phyloP scores from a whole-genome alignment of 306 rosid genomes.

The Vigna hirtella region DNA sequence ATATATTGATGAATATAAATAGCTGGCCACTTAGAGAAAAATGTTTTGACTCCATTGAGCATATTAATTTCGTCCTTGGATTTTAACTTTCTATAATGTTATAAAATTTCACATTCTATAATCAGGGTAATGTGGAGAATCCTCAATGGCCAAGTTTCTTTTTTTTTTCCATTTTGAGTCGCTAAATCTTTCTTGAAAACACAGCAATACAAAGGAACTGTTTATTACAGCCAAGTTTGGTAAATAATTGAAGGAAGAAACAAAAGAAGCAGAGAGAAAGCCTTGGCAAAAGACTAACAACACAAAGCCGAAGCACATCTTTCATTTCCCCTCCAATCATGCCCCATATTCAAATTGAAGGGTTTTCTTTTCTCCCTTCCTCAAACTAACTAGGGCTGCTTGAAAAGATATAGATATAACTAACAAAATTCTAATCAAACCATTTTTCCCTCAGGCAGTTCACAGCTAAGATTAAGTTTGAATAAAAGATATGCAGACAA shows the following conservation, averaged over 20 bases:
- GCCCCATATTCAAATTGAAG: conserved; percentile 19
- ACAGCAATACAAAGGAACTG: background rate
- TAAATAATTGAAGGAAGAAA: conserved; percentile 5
- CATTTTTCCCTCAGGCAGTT: conserved; percentile 3
- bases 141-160: background rate
- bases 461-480: conserved; percentile 17
- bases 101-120: background rate
- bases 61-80: background rate
- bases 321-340: conserved; percentile 26
- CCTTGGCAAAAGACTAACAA: conserved; percentile 20
- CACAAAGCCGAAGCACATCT: background rate
- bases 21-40: background rate
- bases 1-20: background rate
- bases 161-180: background rate
- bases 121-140: background rate
- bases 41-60: background rate
- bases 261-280: conserved; percentile 27
- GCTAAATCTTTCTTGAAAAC: conserved; percentile 9
- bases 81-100: background rate
- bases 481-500: background rate
- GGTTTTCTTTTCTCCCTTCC: conserved; percentile 16
- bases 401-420: background rate
- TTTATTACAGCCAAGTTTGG: background rate
- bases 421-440: conserved; percentile 20
- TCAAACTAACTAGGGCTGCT: conserved; percentile 35